These are phyloP conservation scores for Mycosarcoma maydis DNA, from an alignment of 1,284 basidiomycete species.

Conservation along the genomic window DNA sequence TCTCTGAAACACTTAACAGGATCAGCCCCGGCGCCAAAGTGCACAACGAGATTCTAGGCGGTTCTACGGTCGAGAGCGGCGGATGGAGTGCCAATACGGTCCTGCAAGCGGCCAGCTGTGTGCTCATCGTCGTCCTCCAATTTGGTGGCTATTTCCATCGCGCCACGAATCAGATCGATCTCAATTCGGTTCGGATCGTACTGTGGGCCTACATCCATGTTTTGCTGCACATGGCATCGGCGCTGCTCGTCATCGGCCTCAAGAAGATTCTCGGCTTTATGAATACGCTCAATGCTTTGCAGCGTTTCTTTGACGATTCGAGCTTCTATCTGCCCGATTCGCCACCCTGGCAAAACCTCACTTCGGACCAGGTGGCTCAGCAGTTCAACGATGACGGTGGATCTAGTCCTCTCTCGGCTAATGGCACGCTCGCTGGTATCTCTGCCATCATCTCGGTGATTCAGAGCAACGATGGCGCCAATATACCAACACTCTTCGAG, in stretches of 20 bases:
- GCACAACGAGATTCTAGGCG: constrained; percentile 3
- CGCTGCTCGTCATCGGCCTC: constrained; percentile 39
- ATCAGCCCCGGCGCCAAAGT: constrained; percentile 40
- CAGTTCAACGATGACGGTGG: constrained; percentile 5
- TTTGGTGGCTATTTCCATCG: constrained; percentile 45
- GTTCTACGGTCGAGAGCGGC: constrained; percentile 21
- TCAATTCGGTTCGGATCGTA: constrained; percentile 17
- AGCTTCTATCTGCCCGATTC: constrained; percentile 19
- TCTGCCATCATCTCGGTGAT: constrained; percentile 32
- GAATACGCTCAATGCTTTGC: constrained; percentile 34
- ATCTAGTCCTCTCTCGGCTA: constrained; percentile 11
- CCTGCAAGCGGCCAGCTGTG: constrained; percentile 25
- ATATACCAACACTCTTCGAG: constrained; percentile 17
- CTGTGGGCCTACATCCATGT: constrained; percentile 43
- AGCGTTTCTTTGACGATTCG: constrained; percentile 11
- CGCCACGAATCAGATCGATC: constrained; percentile 24
- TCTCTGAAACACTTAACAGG: constrained; percentile 35
- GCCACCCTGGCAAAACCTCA: constrained; percentile 11
- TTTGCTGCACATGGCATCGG: constrained; percentile 40
- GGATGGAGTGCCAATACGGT: constrained; percentile 42
- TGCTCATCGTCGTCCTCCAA: constrained; percentile 40
- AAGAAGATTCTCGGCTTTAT: constrained; percentile 40
- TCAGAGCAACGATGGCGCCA: constrained; percentile 33
- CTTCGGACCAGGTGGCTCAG: constrained; percentile 1
- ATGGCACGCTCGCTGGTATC: constrained; percentile 18